phyloP scores from a whole-genome alignment of 2,329 filamentous ascomycete species.

The Arthrobotrys sphaeroides region DNA sequence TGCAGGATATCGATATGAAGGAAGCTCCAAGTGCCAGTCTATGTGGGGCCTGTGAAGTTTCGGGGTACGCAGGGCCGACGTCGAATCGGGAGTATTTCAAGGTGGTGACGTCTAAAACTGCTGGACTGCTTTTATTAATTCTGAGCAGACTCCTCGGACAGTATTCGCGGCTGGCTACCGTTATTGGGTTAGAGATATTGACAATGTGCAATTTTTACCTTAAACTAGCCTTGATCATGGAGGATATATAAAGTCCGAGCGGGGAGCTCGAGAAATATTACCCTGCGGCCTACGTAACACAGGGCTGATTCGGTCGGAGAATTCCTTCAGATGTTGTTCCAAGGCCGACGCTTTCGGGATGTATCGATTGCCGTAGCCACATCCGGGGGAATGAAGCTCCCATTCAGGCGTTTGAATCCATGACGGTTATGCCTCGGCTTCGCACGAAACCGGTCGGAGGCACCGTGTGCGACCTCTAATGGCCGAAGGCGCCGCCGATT shows the following conservation, averaged over 20 bases:
- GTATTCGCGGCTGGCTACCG: too few relatives aligned
- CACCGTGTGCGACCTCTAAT: neutral
- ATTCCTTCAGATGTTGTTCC: neutral
- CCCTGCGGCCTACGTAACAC: neutral
- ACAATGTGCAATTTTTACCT: too few relatives aligned
- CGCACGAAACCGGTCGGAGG: neutral
- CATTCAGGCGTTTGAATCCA: constrained; percentile 16
- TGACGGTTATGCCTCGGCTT: constrained; percentile 13
- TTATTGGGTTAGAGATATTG: too few relatives aligned
- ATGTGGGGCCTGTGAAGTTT: too few relatives aligned
- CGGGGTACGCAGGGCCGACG: too few relatives aligned
- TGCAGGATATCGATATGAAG: too few relatives aligned
- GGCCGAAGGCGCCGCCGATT: neutral
- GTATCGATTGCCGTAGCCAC: constrained; percentile 13
- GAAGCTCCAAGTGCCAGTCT: too few relatives aligned
- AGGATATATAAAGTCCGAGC: neutral
- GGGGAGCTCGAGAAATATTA: too few relatives aligned
- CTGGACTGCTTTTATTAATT: too few relatives aligned
- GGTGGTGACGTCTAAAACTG: too few relatives aligned
- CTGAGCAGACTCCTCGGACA: too few relatives aligned
- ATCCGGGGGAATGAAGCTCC: constrained; percentile 43
- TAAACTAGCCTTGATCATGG: neutral
- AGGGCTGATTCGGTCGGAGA: neutral
- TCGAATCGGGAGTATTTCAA: too few relatives aligned
- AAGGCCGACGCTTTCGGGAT: constrained; percentile 32